Base-by-base conservation (phyloP, 345 rosid genomes). In the Salix viminalis region DNA sequence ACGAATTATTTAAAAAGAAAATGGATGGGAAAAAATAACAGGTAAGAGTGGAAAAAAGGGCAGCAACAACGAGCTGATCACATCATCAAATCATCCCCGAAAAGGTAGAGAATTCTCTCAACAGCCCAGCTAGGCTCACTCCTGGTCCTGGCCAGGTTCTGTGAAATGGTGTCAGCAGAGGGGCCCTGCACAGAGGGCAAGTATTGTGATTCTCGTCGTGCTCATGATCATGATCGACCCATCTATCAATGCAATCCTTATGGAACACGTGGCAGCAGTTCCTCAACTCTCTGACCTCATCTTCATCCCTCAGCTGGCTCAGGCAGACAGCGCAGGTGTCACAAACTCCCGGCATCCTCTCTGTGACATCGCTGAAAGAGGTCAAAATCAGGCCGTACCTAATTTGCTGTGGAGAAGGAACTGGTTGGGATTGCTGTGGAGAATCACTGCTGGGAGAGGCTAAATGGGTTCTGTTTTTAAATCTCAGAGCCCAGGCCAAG, bases 211-310 rank as follows among this genome's bases (percentile, higher is more conserved):
- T 89, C 7, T 85, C 86, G 13, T 87, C 84, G 37, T 84, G 67
- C 28, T 83, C 90, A 6, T 84, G 83, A 67, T 86, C 94, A n/a
- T 90, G 90, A 52, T 91, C 96, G 0, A 93, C 80, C 99, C 99
- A 96, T 75, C 92, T 73, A 70, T 96, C 97, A 10, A 96, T 90
- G 79, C 99, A 96, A 46, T 93, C 97, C 18, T 76, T 82, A 72
- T 96, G 99, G 76, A 91, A 96, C 82, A 93, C 94, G 84, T 96
- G 99, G 86, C 87, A 82, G 70, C 99, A 96, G 78, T 93, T 96
- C 80, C 94, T 86, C 4, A 93, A 76, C 78, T 93, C 97, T 67
- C 94, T 84, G 48, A 93, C 92, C 77, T 89, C 92, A 46, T 96
- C 98, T 4, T 75, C 54, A 46, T 81, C 87, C 54, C 61, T 70